A percentile compares a stretch with the other conserved stretches of the same genome.
Evolutionary conservation across 1,139 yeast species (phyloP).

Genomic region (Sugiyamaella paludigena): DNA sequence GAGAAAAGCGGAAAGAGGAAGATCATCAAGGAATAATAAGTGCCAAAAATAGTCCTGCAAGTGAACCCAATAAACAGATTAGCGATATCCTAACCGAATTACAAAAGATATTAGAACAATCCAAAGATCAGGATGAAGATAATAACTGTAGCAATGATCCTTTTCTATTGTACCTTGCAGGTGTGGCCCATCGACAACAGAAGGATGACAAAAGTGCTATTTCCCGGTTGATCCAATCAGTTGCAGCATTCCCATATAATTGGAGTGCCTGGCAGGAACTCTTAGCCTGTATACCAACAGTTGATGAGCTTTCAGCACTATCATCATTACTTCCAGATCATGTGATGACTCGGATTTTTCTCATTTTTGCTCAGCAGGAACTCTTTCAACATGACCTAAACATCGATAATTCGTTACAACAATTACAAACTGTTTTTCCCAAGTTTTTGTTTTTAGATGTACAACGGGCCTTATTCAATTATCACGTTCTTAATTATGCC

Average conservation of each 20-base stretch:
- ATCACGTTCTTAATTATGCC: slow-evolving; percentile 75
- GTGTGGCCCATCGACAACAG: slow-evolving; percentile 62
- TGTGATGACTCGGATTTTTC: slow-evolving; percentile 56
- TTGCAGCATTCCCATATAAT: slow-evolving; percentile 69
- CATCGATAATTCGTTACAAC: slow-evolving; percentile 39
- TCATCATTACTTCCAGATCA: slow-evolving; percentile 32
- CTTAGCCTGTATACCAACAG: slow-evolving; percentile 57
- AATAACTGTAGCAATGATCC: slow-evolving; percentile 49
- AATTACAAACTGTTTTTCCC: slow-evolving; percentile 58
- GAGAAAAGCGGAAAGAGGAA: slow-evolving; percentile 73
- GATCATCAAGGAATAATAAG: slow-evolving; percentile 65
- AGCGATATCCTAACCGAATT: slow-evolving; percentile 36
- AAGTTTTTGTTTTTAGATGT: slow-evolving; percentile 69
- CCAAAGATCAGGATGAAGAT: slow-evolving; percentile 10
- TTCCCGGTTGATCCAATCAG: slow-evolving; percentile 54
- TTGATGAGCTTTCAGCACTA: slow-evolving; percentile 47
- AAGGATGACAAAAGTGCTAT: slow-evolving; percentile 62
- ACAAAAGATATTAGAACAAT: slow-evolving; percentile 20
- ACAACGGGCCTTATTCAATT: slow-evolving; percentile 76
- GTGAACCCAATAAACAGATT: slow-evolving; percentile 37
- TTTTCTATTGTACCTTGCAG: slow-evolving; percentile 60
- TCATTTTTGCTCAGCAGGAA: slow-evolving; percentile 71
- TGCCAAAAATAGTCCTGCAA: slow-evolving; percentile 17
- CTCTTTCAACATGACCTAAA: slow-evolving; percentile 65
- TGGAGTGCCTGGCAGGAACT: slow-evolving; percentile 96